Evolutionary conservation across 1,284 basidiomycete genomes (phyloP), one percentile per base, ranked within the genome.

Genomic region (Ceratobasidium sp.): DNA sequence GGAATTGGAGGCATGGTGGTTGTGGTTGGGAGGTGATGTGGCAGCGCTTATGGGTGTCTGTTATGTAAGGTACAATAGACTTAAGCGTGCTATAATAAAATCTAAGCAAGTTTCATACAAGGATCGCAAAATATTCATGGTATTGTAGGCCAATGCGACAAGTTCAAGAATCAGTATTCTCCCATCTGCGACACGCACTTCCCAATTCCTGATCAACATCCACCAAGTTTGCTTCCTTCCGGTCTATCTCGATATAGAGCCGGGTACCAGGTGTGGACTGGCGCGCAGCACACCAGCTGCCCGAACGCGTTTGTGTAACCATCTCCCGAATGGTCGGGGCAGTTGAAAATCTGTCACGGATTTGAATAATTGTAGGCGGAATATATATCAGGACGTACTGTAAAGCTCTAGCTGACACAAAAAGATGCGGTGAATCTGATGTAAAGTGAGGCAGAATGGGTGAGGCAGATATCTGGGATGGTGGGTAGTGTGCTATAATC

Each of bases 181-280:
- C 73, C 73, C 73, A 75, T 44, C 73, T 65, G 5, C 73, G 61
- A 33, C 73, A 75, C 28, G 77, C 77, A 28, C 62, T 78, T 46
- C 66, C 77, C n/a, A 80, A 42, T 42, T 80, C 80, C 20, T 71
- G 76, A 44, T 80, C 80, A 20, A 80, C 80, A 61, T 80, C 80
- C n/a, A 80, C 80, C 15, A 80, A 62, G 46, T 79, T 79, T 1
- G 77, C 79, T 10, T 80, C 77, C 48, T 79, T 79, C 15, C 76
- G 57, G 20, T 77, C 73, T 4, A 79, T 64, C 67, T 80, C 80
- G 4, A 78, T 59, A 33, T 77, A 79, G 10, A 79, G 61, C 4
- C 73, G 61, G 15, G 73, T 66, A 42, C 62, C 62, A 56, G 64
- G 64, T 20, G 73, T 66, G 12, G 73, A 66, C 40, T 75, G 73